Conservation (phyloP, 495 filamentous ascomycete genomes). For the Penicillium egyptiacum region DNA sequence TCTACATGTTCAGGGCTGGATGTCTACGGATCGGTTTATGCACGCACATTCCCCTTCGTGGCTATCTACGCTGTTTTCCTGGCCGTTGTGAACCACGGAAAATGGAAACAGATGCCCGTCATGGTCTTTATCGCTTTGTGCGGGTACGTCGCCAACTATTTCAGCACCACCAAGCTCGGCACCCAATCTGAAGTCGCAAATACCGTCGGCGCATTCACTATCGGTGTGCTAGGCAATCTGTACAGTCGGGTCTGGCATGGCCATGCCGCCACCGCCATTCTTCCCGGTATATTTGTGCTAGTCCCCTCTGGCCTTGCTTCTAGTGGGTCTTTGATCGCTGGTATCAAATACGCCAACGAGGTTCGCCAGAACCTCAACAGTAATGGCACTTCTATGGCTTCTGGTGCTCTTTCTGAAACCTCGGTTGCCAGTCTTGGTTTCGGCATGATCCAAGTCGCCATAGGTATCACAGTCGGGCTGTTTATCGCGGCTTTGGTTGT, state of each 20-base stretch:
- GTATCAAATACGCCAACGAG: conserved; percentile 73
- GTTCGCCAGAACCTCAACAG: conserved; percentile 55
- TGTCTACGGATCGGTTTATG: conserved; percentile 38
- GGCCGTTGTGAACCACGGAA: conserved; percentile 84
- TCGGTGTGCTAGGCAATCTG: conserved; percentile 83
- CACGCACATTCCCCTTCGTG: conserved; percentile 62
- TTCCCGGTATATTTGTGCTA: conserved; percentile 92
- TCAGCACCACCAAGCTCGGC: conserved; percentile 66
- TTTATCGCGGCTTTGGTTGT: conserved; percentile 82
- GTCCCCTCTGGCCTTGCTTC: conserved; percentile 88
- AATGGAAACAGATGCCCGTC: conserved; percentile 83
- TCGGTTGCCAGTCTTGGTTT: conserved; percentile 77
- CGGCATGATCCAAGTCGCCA: conserved; percentile 87
- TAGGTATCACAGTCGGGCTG: conserved; percentile 87
- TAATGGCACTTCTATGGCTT: conserved; percentile 39
- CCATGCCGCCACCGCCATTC: conserved; percentile 82
- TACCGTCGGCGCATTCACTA: conserved; percentile 81
- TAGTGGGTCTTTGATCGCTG: conserved; percentile 73
- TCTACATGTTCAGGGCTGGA: conserved; percentile 64
- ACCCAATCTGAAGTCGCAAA: conserved; percentile 79
- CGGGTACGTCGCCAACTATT: conserved; percentile 84
- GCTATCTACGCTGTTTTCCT: conserved; percentile 76
- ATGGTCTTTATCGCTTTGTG: conserved; percentile 81
- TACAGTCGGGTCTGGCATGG: conserved; percentile 82
- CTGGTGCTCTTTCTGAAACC: conserved; percentile 37